Conservation (phyloP, 176 grass and related monocot species). For the Carex littledalei region DNA sequence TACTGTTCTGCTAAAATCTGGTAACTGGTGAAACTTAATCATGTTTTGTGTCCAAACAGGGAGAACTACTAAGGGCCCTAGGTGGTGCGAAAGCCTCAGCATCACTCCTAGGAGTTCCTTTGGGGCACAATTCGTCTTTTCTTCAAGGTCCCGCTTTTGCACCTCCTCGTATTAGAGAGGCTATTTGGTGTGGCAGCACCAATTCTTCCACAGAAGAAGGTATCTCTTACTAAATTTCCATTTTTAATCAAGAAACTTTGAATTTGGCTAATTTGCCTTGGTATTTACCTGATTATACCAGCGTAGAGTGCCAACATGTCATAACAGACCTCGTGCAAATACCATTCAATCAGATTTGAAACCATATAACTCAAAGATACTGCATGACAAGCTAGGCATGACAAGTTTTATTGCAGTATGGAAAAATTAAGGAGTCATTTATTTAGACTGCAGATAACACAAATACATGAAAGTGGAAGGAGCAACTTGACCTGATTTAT, state of each 20-base stretch:
- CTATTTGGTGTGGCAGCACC: slow-evolving; percentile 98
- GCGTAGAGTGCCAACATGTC: not conserved
- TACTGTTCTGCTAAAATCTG: not conserved
- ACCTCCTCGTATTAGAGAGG: slow-evolving; percentile 89
- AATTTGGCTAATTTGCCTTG: not conserved
- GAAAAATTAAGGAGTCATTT: not conserved
- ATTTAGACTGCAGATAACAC: not conserved
- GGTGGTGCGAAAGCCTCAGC: slow-evolving; percentile 68
- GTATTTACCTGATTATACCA: not conserved
- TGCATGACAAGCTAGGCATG: not conserved
- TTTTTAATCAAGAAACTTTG: not conserved
- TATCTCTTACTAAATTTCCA: not conserved
- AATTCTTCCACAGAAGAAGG: slow-evolving; percentile 95
- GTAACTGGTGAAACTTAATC: not conserved
- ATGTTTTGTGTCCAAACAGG: slow-evolving; percentile 36
- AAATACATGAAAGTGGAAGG: not conserved
- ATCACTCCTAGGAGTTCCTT: slow-evolving; percentile 71
- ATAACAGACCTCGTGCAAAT: not conserved
- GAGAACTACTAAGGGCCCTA: slow-evolving; percentile 68
- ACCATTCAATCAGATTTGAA: not conserved
- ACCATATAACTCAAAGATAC: not conserved
- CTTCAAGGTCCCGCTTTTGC: slow-evolving; percentile 97
- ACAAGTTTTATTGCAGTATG: not conserved
- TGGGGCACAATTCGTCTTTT: slow-evolving; percentile 97
- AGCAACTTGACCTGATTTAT: not conserved